Conservation (phyloP, 495 filamentous ascomycete genomes). For the Penicillium argentinense region DNA sequence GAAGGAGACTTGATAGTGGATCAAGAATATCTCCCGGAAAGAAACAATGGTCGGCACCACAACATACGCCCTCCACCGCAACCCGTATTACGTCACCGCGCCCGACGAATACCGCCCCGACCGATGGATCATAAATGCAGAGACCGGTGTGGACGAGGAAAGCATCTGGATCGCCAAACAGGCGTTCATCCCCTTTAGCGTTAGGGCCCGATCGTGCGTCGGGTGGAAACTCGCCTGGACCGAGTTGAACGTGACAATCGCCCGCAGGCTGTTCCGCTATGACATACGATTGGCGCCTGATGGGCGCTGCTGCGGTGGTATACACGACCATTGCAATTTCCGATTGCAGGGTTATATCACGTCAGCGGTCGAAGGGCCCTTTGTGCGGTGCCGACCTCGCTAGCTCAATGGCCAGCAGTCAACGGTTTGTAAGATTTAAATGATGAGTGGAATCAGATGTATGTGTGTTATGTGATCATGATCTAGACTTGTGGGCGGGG, state of each 20-base stretch:
- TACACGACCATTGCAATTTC: slow-evolving; percentile 6
- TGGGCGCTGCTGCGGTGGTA: slow-evolving; percentile 6
- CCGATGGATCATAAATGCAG: slow-evolving; percentile 51
- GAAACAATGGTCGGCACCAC: slow-evolving; percentile 57
- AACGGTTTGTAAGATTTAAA: too few relatives aligned
- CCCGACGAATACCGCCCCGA: slow-evolving; percentile 55
- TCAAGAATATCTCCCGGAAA: slow-evolving; percentile 51
- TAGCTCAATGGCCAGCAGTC: too few relatives aligned
- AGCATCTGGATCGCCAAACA: slow-evolving; percentile 6
- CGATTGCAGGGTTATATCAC: slow-evolving; percentile 8
- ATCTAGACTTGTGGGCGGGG: too few relatives aligned
- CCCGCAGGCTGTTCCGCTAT: slow-evolving; percentile 16
- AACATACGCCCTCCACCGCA: slow-evolving; percentile 58
- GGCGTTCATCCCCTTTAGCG: slow-evolving; percentile 58
- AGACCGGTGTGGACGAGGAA: slow-evolving; percentile 3
- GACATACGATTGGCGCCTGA: slow-evolving; percentile 21
- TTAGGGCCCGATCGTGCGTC: slow-evolving; percentile 58
- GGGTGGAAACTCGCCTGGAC: slow-evolving; percentile 58
- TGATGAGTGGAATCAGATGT: too few relatives aligned
- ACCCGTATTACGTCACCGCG: slow-evolving; percentile 50
- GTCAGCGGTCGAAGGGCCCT: slow-evolving; percentile 10
- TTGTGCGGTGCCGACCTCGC: slow-evolving; percentile 5
- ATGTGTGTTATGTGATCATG: too few relatives aligned
- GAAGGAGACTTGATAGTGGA: slow-evolving; percentile 60
- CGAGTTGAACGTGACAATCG: slow-evolving; percentile 36